phyloP scores from a whole-genome alignment of 345 rosid genomes.

The Jatropha curcas region DNA sequence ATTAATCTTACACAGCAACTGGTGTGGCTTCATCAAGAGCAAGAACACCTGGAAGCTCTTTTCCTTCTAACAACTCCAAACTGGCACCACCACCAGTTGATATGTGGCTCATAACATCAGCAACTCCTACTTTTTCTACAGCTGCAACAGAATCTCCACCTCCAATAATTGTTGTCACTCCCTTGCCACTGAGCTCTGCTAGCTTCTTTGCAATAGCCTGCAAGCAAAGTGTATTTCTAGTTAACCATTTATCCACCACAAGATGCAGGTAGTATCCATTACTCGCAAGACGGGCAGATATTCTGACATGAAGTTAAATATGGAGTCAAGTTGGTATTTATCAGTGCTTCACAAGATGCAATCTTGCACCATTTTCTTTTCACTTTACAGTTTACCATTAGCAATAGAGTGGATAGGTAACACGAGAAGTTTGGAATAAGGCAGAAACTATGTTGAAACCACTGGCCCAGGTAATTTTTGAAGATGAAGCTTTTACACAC shows the following conservation, averaged over 20 bases:
- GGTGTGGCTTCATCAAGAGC: slow-evolving; percentile 71
- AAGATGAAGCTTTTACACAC: not conserved
- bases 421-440: not conserved
- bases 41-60: slow-evolving; percentile 79
- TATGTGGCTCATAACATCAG: slow-evolving; percentile 81
- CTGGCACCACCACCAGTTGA: slow-evolving; percentile 94
- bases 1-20: slow-evolving; percentile 46
- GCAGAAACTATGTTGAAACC: not conserved
- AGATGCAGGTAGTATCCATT: not conserved
- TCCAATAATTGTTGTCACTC: slow-evolving; percentile 81
- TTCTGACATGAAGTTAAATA: not conserved
- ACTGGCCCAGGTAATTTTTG: not conserved
- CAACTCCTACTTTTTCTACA: slow-evolving; percentile 78
- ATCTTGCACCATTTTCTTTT: not conserved
- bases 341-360: not conserved
- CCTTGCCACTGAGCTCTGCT: slow-evolving; percentile 76
- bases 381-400: not conserved
- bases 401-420: not conserved
- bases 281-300: not conserved
- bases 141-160: slow-evolving; percentile 93
- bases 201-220: slow-evolving; percentile 94
- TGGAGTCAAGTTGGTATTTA: not conserved
- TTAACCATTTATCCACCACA: slow-evolving; percentile 10
- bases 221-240: slow-evolving; percentile 10
- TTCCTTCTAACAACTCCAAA: slow-evolving; percentile 85